phyloP scores from a whole-genome alignment of 1,139 yeast species.

The Geotrichum macrosporum region DNA sequence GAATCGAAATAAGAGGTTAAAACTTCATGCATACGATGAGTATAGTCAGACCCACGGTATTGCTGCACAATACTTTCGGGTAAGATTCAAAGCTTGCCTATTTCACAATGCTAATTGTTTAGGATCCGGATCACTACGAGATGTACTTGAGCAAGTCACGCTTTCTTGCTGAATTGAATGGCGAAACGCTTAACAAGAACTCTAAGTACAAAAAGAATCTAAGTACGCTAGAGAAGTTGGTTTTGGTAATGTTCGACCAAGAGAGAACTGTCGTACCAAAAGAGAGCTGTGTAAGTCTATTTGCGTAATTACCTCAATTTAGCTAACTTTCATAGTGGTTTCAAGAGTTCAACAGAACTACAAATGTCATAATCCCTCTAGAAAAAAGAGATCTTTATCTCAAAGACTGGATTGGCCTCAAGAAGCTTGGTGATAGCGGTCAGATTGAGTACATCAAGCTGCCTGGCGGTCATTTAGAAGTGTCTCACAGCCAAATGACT shows the following conservation, averaged over 20 bases:
- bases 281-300: conserved; percentile 51
- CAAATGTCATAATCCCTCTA: conserved; percentile 47
- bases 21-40: conserved; percentile 57
- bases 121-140: conserved; percentile 42
- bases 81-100: conserved; percentile 11
- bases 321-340: conserved; percentile 40
- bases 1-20: conserved; percentile 51
- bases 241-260: conserved; percentile 54
- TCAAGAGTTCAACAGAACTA: conserved; percentile 47
- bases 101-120: not conserved
- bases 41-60: conserved; percentile 55
- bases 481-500: conserved; percentile 29
- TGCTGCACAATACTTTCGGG: conserved; percentile 73
- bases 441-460: conserved; percentile 49
- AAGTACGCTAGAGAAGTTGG: conserved; percentile 47
- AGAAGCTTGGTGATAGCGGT: conserved; percentile 42
- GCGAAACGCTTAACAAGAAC: conserved; percentile 46
- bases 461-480: conserved; percentile 65
- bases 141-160: conserved; percentile 49
- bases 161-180: conserved; percentile 63
- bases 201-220: conserved; percentile 45
- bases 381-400: conserved; percentile 49
- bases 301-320: no score
- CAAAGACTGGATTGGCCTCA: conserved; percentile 59
- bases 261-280: conserved; percentile 71